Evolutionary conservation across 2,329 filamentous ascomycete genomes (phyloP), one percentile per base, ranked within the genome.

Genomic region (Basipetospora sp.): DNA sequence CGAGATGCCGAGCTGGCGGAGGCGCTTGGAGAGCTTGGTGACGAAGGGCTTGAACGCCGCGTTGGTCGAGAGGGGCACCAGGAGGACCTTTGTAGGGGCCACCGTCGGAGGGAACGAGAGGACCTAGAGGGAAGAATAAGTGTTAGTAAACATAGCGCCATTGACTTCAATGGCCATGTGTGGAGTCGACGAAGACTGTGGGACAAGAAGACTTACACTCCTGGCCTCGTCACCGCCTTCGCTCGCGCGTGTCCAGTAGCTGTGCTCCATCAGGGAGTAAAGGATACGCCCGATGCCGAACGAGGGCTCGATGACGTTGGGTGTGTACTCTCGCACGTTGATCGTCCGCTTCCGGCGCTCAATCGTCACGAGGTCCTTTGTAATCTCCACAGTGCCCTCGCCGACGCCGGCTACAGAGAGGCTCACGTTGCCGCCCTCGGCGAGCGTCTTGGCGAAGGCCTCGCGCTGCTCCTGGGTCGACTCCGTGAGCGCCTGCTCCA

Each of bases 221-320:
- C 87, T 82, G 38, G 85, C 79, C 57, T 90, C 86, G 35, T 63
- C 74, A 38, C 58, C 78, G 36, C 76, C 57, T 8, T 62, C 72
- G 42, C 56, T 67, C 39, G 56, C 68, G 45, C 90, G 81, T 38
- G 78, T 84, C 88, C 90, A 98, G 72, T 87, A 98, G 56, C 74
- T 77, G 62, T 98, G 90, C 65, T 98, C 90, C 54, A 93, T 81
- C 51, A 98, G 65, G 45, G 78, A 76, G 65, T 90, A 93, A 39
- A 94, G 64, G 43, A 94, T 93, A 49, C 86, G 74, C 38, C 86
- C 86, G 52, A 94, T 88, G 65, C 86, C 86, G 52, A 94, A 94
- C 1, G 86, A 93, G 2, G 86, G 85, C 62, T 94, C 86, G 48
- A 94, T 87, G 32, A 90, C 83, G 53, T 93, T 93, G 39, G 86